These are phyloP conservation scores for Microbotryum scabiosae DNA, from an alignment of 1,284 basidiomycete species.

Conservation along the genomic window DNA sequence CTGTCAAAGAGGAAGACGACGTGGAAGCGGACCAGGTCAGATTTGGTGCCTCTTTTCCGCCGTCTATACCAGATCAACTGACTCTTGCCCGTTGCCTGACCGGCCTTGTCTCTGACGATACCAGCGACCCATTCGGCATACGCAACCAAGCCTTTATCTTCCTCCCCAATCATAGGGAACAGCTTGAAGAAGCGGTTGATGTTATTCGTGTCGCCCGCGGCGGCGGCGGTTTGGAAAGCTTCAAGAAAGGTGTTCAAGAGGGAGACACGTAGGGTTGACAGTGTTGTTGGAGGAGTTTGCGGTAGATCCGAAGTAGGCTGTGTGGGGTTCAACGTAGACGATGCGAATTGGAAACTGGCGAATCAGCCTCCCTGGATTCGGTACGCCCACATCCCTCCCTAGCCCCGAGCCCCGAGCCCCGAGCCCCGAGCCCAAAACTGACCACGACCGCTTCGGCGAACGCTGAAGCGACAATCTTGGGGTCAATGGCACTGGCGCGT, in stretches of 20 bases:
- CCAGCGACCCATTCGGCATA: conserved; percentile 90
- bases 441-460: conserved; percentile 87
- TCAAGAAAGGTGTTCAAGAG: conserved; percentile 69
- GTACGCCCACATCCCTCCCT: too few species aligned
- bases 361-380: background rate
- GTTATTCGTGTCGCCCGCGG: conserved; percentile 62
- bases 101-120: conserved; percentile 66
- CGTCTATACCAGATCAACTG: too few species aligned
- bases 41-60: background rate
- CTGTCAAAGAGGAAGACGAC: conserved; percentile 48
- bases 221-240: conserved; percentile 71
- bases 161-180: conserved; percentile 79
- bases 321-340: background rate
- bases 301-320: conserved; percentile 85
- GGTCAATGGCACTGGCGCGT: conserved; percentile 73
- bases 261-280: conserved; percentile 63
- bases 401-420: background rate
- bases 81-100: conserved; percentile 70
- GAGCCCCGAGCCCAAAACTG: conserved; percentile 34
- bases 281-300: conserved; percentile 70
- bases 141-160: conserved; percentile 79
- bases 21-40: conserved; percentile 9
- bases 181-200: conserved; percentile 94
- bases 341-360: background rate
- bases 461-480: conserved; percentile 64